Percentiles rank a stretch among this genome's conserved stretches.
These are phyloP conservation scores for Dipteronia dyeriana DNA, from an alignment of 345 rosid genomes.

Conservation along the genomic window DNA sequence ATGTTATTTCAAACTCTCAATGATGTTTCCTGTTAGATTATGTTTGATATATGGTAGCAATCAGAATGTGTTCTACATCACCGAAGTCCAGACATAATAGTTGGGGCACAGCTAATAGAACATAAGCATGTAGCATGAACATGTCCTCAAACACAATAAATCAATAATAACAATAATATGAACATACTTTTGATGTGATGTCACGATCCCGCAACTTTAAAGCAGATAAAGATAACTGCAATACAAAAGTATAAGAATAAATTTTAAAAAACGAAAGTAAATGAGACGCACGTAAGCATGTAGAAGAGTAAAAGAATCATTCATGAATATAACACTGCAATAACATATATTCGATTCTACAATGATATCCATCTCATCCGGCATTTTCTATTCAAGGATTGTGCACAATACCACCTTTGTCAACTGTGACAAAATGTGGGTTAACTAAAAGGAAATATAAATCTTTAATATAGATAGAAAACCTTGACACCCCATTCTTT, in stretches of 20 bases:
- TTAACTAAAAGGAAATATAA: background rate
- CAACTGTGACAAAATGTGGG: too few species aligned
- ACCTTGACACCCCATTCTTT: too few species aligned
- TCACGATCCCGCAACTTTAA: slow-evolving; percentile 72
- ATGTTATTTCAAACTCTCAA: background rate
- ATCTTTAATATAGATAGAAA: too few species aligned
- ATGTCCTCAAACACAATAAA: background rate
- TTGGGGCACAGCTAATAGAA: background rate
- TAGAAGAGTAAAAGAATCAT: background rate
- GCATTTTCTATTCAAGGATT: too few species aligned
- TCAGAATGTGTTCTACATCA: background rate
- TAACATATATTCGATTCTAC: too few species aligned
- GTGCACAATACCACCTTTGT: too few species aligned
- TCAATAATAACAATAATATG: background rate
- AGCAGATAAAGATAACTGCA: slow-evolving; percentile 77
- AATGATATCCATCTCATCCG: too few species aligned
- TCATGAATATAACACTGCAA: background rate
- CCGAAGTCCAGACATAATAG: background rate
- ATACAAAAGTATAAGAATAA: background rate
- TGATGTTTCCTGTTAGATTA: background rate
- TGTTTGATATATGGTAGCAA: background rate
- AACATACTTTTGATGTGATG: slow-evolving; percentile 68
- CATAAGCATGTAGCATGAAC: background rate
- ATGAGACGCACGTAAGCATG: background rate
- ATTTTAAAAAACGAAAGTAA: background rate